A percentile compares a stretch with the other conserved stretches of the same genome.
These are phyloP conservation scores for Colletotrichum lindemuthianum DNA, from an alignment of 2,329 filamentous ascomycete species.

Conservation along the genomic window DNA sequence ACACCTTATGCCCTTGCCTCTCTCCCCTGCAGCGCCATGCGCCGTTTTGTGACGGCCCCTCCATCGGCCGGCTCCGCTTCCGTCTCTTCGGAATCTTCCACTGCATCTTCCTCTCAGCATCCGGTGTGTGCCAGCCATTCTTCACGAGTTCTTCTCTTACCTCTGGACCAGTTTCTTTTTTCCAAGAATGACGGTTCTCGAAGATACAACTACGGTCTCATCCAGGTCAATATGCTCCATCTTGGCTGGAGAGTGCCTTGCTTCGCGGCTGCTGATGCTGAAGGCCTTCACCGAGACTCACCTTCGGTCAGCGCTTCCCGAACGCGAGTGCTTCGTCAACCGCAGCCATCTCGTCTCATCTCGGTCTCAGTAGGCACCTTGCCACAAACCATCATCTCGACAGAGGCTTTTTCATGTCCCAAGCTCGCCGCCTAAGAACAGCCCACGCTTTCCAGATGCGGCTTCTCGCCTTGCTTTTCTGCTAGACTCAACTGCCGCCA, in stretches of 20 bases:
- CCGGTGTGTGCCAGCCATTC: too few species aligned
- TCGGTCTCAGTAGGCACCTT: too few species aligned
- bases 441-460: conserved; percentile 1
- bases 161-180: too few species aligned
- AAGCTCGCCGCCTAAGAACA: neutral
- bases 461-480: neutral
- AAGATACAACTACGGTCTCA: too few species aligned
- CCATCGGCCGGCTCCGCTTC: conserved; percentile 34
- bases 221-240: too few species aligned
- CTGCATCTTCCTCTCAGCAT: neutral
- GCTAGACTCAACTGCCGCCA: conserved; percentile 22
- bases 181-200: too few species aligned
- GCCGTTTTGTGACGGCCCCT: conserved; percentile 12
- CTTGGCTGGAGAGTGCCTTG: too few species aligned
- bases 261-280: too few species aligned
- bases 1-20: conserved; percentile 10
- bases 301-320: neutral
- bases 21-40: conserved; percentile 12
- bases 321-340: too few species aligned
- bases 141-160: too few species aligned
- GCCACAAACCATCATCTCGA: neutral
- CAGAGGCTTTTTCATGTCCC: neutral
- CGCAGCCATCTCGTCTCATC: too few species aligned
- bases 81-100: conserved; percentile 29
- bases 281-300: conserved; percentile 4